Evolutionary conservation across 176 grass and related monocot species (phyloP).

Genomic region (Stipa capillata): DNA sequence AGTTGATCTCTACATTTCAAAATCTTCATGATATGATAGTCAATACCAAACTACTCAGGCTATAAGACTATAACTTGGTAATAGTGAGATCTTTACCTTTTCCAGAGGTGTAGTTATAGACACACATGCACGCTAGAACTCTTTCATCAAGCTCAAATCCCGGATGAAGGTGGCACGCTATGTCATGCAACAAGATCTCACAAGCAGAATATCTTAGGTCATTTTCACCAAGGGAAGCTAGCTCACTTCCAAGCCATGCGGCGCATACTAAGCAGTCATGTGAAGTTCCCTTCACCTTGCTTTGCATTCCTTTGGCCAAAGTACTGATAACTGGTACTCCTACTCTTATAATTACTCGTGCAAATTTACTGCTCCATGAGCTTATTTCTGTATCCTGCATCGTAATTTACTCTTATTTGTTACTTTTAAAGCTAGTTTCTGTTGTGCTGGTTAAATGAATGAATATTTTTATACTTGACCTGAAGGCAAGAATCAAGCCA

Average conservation of each 20-base stretch:
- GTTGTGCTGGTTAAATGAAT: constrained; percentile 11
- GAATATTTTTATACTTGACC: constrained; percentile 40
- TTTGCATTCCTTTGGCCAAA: constrained; percentile 77
- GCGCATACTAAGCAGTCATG: constrained; percentile 62
- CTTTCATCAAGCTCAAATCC: constrained; percentile 79
- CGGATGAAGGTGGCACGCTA: constrained; percentile 65
- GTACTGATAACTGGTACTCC: constrained; percentile 49
- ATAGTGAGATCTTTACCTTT: constrained; percentile 71
- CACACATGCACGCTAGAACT: constrained; percentile 73
- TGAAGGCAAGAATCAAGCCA: constrained; percentile 88
- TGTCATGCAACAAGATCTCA: constrained; percentile 66
- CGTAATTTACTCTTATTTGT: not conserved
- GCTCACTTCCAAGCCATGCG: constrained; percentile 79
- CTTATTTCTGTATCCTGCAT: constrained; percentile 80
- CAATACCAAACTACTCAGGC: constrained; percentile 6
- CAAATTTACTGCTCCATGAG: constrained; percentile 62
- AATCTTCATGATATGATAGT: not conserved
- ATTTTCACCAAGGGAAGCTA: constrained; percentile 47
- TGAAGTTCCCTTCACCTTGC: constrained; percentile 62
- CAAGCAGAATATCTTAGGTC: constrained; percentile 56
- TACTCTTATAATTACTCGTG: constrained; percentile 41
- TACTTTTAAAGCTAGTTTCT: constrained; percentile 3
- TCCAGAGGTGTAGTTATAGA: constrained; percentile 92
- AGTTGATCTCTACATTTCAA: constrained; percentile 1
- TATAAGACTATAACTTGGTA: not conserved